A percentile compares a stretch with the other conserved stretches of the same genome.
These are phyloP conservation scores for Epichloe scottii DNA, from an alignment of 2,329 filamentous ascomycete genomes.

Conservation along the genomic window DNA sequence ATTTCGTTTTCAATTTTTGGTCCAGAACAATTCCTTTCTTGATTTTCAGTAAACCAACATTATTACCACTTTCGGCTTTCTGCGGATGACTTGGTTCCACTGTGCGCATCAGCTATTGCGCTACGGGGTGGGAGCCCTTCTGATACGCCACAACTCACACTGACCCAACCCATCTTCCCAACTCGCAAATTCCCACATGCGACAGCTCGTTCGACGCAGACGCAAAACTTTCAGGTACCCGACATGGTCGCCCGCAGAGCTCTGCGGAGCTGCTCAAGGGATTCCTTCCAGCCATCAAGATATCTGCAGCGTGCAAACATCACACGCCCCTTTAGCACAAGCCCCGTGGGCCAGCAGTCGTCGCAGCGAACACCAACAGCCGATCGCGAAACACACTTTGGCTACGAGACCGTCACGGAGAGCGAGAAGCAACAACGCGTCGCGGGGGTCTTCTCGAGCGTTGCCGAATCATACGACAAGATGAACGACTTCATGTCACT, in stretches of 20 bases:
- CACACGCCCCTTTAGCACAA: slow-evolving; percentile 17
- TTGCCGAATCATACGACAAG: slow-evolving; percentile 85
- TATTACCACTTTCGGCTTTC: background rate
- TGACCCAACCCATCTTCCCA: background rate
- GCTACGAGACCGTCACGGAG: slow-evolving; percentile 75
- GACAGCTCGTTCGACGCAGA: background rate
- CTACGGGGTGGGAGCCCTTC: too few species aligned
- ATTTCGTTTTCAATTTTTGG: background rate
- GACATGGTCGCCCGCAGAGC: slow-evolving; percentile 19
- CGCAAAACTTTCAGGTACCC: background rate
- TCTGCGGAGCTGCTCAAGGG: slow-evolving; percentile 16
- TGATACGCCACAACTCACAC: background rate
- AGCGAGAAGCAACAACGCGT: slow-evolving; percentile 62
- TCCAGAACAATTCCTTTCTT: background rate
- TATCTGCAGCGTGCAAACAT: slow-evolving; percentile 7
- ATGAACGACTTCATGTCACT: slow-evolving; percentile 99
- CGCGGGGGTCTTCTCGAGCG: slow-evolving; percentile 83
- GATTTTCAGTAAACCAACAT: background rate
- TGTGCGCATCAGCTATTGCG: background rate
- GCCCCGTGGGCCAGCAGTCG: slow-evolving; percentile 13
- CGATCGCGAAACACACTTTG: slow-evolving; percentile 71
- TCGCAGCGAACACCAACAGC: slow-evolving; percentile 15
- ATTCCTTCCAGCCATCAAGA: slow-evolving; percentile 11
- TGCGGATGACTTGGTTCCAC: background rate
- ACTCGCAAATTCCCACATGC: background rate